Evolutionary conservation across 208 protist species (phyloP).

Genomic region (Angomonas ambiguus): DNA sequence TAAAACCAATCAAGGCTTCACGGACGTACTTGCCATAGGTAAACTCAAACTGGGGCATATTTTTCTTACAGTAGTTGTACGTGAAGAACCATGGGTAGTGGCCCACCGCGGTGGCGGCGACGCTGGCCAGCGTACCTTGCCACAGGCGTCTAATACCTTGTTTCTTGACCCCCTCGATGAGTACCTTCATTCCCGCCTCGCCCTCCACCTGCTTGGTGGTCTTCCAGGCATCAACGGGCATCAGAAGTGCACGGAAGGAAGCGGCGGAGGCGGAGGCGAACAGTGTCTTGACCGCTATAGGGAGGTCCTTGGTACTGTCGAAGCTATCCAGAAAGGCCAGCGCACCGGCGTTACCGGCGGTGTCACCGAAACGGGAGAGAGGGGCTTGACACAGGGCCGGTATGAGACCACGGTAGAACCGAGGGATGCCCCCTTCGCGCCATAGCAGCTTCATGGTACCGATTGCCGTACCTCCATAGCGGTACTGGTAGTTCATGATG

Average conservation of each 20-base stretch:
- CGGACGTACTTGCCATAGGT: constrained; percentile 18
- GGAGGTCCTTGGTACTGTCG: constrained; percentile 11
- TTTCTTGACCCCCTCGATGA: constrained; percentile 8
- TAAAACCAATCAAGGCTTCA: constrained; percentile 16
- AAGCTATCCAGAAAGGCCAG: constrained; percentile 11
- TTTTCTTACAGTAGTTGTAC: constrained; percentile 16
- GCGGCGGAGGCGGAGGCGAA: constrained; percentile 16
- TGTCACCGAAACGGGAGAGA: constrained; percentile 18
- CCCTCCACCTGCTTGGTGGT: constrained; percentile 22
- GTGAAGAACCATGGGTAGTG: constrained; percentile 21
- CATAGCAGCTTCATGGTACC: constrained; percentile 12
- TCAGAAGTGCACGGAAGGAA: constrained; percentile 15
- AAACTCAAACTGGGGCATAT: constrained; percentile 18
- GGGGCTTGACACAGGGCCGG: constrained; percentile 20
- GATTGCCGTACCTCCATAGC: constrained; percentile 14
- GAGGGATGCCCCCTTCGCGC: constrained; percentile 16
- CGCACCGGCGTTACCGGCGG: constrained; percentile 17
- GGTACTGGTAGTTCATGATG: constrained; percentile 24
- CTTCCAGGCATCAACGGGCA: constrained; percentile 25
- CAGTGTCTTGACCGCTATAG: constrained; percentile 11
- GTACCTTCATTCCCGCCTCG: constrained; percentile 12
- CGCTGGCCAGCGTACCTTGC: constrained; percentile 11
- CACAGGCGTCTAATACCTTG: constrained; percentile 16
- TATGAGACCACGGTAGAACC: constrained; percentile 19
- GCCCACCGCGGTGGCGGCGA: constrained; percentile 16